A percentile compares a stretch with the other conserved stretches of the same genome.
These are phyloP conservation scores for Melaleuca alternifolia DNA, from an alignment of 345 rosid genomes.

Conservation along the genomic window DNA sequence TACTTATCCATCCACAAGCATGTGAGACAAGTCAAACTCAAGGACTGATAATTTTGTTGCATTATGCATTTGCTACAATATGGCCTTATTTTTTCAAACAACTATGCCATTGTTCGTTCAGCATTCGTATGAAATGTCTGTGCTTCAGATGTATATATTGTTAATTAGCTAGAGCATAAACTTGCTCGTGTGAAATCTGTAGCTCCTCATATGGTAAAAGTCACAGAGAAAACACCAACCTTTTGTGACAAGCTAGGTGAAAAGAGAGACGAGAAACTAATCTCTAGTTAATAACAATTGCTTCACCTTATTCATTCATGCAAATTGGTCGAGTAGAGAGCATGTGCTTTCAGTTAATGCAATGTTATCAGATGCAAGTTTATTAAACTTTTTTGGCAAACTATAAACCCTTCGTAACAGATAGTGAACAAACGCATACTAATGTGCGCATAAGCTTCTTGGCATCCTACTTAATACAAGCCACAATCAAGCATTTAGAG, in stretches of 20 bases:
- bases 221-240: neutral
- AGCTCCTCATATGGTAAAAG: neutral
- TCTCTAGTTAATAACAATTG: neutral
- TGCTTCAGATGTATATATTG: neutral
- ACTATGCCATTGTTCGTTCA: neutral
- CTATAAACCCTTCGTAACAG: neutral
- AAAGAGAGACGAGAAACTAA: neutral
- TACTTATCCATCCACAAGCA: neutral
- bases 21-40: neutral
- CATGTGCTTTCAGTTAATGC: neutral
- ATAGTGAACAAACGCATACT: neutral
- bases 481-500: neutral
- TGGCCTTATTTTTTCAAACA: neutral
- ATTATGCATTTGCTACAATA: neutral
- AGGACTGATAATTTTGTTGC: neutral
- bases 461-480: neutral
- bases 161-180: neutral
- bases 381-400: neutral
- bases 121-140: neutral
- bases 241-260: neutral
- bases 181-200: neutral
- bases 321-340: neutral
- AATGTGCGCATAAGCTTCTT: neutral
- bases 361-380: neutral
- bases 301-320: neutral